A percentile compares a stretch with the other conserved stretches of the same genome.
phyloP scores from a whole-genome alignment of 345 rosid genomes.

The Hevea brasiliensis region DNA sequence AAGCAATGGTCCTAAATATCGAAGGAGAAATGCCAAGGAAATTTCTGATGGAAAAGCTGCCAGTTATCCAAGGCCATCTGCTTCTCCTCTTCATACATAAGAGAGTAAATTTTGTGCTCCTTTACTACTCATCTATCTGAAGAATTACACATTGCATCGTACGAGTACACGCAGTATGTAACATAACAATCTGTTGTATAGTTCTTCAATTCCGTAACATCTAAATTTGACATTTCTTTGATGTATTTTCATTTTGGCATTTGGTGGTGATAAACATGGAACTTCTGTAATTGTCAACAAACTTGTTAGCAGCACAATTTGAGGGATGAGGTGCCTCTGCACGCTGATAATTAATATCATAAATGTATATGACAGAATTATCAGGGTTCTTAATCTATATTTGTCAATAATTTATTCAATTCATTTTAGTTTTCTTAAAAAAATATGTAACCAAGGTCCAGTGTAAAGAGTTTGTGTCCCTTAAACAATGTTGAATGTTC shows the following conservation, averaged over 20 bases:
- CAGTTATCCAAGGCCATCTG: slow-evolving; percentile 24
- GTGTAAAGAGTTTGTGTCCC: too few species aligned
- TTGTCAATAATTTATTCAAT: too few species aligned
- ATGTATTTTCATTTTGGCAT: neutral
- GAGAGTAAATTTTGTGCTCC: neutral
- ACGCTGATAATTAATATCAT: neutral
- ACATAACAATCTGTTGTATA: neutral
- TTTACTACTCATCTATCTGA: neutral
- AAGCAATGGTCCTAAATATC: slow-evolving; percentile 20
- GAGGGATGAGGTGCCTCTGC: neutral
- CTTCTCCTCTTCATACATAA: slow-evolving; percentile 29
- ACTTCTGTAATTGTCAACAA: too few species aligned
- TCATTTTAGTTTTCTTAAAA: too few species aligned
- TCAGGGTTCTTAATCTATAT: neutral
- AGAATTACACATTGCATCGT: neutral
- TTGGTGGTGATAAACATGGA: neutral
- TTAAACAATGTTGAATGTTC: too few species aligned
- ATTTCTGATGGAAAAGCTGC: slow-evolving; percentile 20
- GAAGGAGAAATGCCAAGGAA: slow-evolving; percentile 17
- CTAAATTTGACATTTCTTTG: neutral
- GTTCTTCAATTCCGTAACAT: neutral
- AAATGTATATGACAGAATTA: neutral
- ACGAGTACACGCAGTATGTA: neutral
- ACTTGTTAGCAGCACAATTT: too few species aligned
- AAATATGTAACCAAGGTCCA: too few species aligned